Percentiles rank a stretch among this genome's conserved stretches.
Evolutionary conservation across 177 flowering plant genomes (phyloP).

Genomic region (Vitis hybrid): DNA sequence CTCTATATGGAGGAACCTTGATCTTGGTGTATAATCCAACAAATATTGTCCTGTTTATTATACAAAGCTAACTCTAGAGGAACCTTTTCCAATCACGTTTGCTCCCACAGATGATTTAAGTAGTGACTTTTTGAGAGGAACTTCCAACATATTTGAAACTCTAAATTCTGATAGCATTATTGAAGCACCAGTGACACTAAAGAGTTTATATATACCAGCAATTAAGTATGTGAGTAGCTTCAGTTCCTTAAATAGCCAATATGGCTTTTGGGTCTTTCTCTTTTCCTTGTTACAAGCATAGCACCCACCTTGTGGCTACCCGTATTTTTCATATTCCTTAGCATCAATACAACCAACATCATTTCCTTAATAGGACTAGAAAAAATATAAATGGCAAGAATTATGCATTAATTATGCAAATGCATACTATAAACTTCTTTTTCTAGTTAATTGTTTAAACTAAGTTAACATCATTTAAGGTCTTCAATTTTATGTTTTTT

Average conservation of each 20-base stretch:
- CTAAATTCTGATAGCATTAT: slow-evolving; percentile 30
- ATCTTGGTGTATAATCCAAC: neutral
- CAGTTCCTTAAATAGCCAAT: slow-evolving; percentile 72
- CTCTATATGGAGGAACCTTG: too few relatives aligned
- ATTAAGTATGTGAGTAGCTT: slow-evolving; percentile 21
- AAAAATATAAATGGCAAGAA: too few relatives aligned
- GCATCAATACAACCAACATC: slow-evolving; percentile 78
- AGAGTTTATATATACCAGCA: slow-evolving; percentile 10
- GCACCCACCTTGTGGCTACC: slow-evolving; percentile 88
- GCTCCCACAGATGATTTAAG: slow-evolving; percentile 41
- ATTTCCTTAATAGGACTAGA: slow-evolving; percentile 69
- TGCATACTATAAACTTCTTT: too few relatives aligned
- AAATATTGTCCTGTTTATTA: slow-evolving; percentile 33
- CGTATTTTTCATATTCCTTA: slow-evolving; percentile 70
- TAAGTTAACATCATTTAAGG: neutral
- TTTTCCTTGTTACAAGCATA: slow-evolving; percentile 77
- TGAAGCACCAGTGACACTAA: slow-evolving; percentile 23
- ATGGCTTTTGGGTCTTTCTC: slow-evolving; percentile 84
- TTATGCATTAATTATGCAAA: neutral
- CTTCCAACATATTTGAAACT: slow-evolving; percentile 57
- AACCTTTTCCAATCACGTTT: slow-evolving; percentile 58
- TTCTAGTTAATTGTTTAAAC: neutral
- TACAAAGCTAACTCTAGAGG: slow-evolving; percentile 62
- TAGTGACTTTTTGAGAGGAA: slow-evolving; percentile 24
- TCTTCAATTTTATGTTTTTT: slow-evolving; percentile 18